Evolutionary conservation across 768 basidiomycete genomes (phyloP), one percentile per base, ranked within the genome.

Genomic region (Russula lepida): DNA sequence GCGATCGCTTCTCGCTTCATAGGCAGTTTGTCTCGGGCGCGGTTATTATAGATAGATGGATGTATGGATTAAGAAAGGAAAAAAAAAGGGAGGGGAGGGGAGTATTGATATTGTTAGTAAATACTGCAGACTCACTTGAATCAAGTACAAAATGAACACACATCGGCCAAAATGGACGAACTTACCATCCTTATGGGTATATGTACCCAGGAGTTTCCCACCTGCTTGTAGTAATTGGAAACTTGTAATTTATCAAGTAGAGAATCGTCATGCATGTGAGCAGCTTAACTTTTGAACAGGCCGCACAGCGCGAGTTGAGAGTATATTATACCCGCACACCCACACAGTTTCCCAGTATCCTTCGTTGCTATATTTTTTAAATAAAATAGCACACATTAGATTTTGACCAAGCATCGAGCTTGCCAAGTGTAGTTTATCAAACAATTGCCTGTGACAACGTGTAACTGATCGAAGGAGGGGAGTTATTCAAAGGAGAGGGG

Each of bases 1-100:
- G 27, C 74, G 81, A 32, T 84, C 84, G 11, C 68, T 85, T 43
- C 75, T 84, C 21, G 74, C 57, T 41, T 39, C 17, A 28, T 62
- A 32, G 58, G 12, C 6, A 8, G 37, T 15, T 41, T 46, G 17
- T 30, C 2, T 5, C 28, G 33, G 44, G 28, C 39, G 27, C 46
- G 4, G 12, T 23, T 30, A 8, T 60, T 13, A 55, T 23, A 28
- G 8, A 48, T 19, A 33, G 33, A 21, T 9, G n/a, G 33, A 19
- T 19, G 44, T 28, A 9, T 46, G 57, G 49, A 52, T 33, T 6
- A 43, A 27, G 23, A 43, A 43, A 43, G 9, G 19, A 8, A 43
- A 43, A n/a, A 43, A n/a, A n/a, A n/a, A n/a, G n/a, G n/a, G n/a
- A n/a, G n/a, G n/a, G n/a, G n/a, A n/a, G 41, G 17, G 41, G 23